Base-by-base conservation (phyloP, 495 filamentous ascomycete species). In the Friedmanniomyces endolithicus region DNA sequence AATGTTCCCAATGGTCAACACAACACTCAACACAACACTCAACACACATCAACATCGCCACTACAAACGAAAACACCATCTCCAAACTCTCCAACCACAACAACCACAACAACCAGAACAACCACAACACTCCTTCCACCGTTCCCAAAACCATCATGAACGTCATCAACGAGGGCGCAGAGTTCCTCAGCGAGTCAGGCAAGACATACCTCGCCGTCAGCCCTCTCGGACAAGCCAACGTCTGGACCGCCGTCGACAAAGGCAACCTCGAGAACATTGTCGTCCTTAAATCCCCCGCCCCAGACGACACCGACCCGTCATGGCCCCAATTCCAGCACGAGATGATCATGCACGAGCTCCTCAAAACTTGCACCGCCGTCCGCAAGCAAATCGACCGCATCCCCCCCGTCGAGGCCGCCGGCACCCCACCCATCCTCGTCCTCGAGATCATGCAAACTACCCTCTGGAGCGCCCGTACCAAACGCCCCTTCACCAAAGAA, bases 281-380 rank as follows among this genome's bases (percentile, higher is more conserved):
- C 31, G 45, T 59, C n/a, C 50, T 59, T 1, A 59, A 59, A 44
- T 22, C 40, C 11, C 56, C 56, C 11, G 50, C 27, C 3, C 3
- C 50, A 2, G 34, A 49, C 14, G 56, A 59, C 51, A 44, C 40
- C 14, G 37, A 25, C 1, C 2, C 25, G 27, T 33, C 41, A 48
- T 59, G 56, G 56, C 56, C 56, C 7, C 23, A 31, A 11, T 59
- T 59, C 33, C 50, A 54, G 45, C 50, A 53, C 16, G 56, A 59
- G 51, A 59, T 59, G 56, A 35, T 59, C 23, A 55, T 59, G 50
- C 56, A 59, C 23, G 56, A 59, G 51, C 45, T 59, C 6, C 27
- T 59, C 6, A 59, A 54, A 37, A 44, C 49, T 20, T 54, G 50
- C 25, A 11, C 11, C 12, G 19, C 25, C 22, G 40, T 59, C 31